phyloP scores from a whole-genome alignment of 495 filamentous ascomycete genomes.

The Trichoderma erinaceum region DNA sequence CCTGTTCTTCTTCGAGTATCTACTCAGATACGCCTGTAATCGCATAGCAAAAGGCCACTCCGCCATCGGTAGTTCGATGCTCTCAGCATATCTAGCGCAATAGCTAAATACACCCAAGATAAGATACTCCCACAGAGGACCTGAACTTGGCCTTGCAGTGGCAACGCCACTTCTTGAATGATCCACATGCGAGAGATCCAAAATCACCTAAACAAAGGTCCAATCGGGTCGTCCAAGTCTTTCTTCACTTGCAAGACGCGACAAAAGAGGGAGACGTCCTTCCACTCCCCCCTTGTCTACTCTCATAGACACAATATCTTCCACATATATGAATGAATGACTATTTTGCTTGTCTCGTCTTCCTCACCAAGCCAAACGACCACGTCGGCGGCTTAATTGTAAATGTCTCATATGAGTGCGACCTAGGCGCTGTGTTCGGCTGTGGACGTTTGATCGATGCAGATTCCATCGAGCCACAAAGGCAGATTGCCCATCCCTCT shows the following conservation, averaged over 20 bases:
- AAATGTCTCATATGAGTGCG: conserved; percentile 1
- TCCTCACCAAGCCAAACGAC: background rate
- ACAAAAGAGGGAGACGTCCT: background rate
- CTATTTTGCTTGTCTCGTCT: background rate
- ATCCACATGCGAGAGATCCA: background rate
- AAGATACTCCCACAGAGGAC: background rate
- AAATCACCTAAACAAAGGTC: background rate
- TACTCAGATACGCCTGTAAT: background rate
- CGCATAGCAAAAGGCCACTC: background rate
- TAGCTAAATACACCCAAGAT: background rate
- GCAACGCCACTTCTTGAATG: background rate
- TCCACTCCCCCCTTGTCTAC: background rate
- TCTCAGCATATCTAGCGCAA: background rate
- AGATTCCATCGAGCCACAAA: conserved; percentile 8
- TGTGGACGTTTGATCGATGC: background rate
- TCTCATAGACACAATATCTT: background rate
- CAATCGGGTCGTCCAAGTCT: background rate
- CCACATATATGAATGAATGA: background rate
- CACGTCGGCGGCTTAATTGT: background rate
- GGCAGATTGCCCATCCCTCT: background rate
- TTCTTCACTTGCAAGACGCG: background rate
- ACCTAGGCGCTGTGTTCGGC: background rate
- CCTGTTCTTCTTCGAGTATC: background rate
- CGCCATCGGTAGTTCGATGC: background rate
- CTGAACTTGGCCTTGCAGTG: background rate